phyloP scores from a whole-genome alignment of 2,329 filamentous ascomycete genomes.

The Purpureocillium takamizusanense region DNA sequence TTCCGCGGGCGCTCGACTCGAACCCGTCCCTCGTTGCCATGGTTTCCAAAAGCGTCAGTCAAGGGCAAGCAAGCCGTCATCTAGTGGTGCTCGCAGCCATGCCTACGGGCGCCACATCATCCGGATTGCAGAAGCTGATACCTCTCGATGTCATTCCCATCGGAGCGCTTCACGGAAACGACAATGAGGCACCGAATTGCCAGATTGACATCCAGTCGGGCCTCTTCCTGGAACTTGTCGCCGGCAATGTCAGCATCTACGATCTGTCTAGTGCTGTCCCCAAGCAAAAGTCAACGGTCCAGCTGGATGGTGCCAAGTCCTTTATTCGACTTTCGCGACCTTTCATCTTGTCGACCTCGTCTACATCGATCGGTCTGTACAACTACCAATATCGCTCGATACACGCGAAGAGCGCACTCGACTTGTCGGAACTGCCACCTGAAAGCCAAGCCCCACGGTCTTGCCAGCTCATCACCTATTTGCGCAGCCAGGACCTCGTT shows the following conservation, averaged over 20 bases:
- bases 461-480: conserved; percentile 48
- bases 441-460: conserved; percentile 23
- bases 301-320: conserved; percentile 43
- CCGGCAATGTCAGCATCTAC: conserved; percentile 48
- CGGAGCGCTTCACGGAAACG: conserved; percentile 12
- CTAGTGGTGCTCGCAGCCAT: conserved; percentile 23
- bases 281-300: conserved; percentile 45
- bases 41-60: conserved; percentile 30
- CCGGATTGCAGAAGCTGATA: conserved; percentile 25
- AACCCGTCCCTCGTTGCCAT: conserved; percentile 45
- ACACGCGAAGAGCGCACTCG: conserved; percentile 39
- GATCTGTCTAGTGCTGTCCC: conserved; percentile 56
- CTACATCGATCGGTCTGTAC: conserved; percentile 49
- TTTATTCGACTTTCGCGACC: conserved; percentile 60
- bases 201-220: conserved; percentile 56
- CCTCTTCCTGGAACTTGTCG: conserved; percentile 49
- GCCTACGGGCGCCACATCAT: conserved; percentile 12
- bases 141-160: conserved; percentile 31
- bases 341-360: conserved; percentile 53
- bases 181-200: conserved; percentile 24
- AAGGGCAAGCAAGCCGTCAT: conserved; percentile 19
- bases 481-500: conserved; percentile 56
- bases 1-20: conserved; percentile 36
- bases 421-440: conserved; percentile 30
- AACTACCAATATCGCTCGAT: conserved; percentile 60